Evolutionary conservation across 192 early-diverging fungal species (phyloP), one percentile per base, ranked within the genome.

Genomic region (Glomus cerebriforme): DNA sequence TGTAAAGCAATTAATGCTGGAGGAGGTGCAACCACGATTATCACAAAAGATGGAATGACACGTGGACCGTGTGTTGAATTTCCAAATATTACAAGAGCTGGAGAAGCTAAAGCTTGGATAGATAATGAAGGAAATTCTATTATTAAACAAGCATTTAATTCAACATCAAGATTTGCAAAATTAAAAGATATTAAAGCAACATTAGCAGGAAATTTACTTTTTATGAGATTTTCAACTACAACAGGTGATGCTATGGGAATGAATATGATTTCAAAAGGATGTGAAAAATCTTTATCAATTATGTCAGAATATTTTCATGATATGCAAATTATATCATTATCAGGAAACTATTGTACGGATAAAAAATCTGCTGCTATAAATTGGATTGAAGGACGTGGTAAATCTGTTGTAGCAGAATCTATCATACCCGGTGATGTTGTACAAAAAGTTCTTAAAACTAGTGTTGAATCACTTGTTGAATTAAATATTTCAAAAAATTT

Each of bases 191-290:
- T 98, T 54, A 97, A 98, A 88, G 85, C 93, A 15, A 91, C 92
- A 9, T 66, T 97, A 17, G 94, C 95, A 43, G 96, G 96, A 10
- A 88, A 91, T 32, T 83, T 96, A 58, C 86, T 96, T 1, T 98
- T 88, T 68, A 92, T 98, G 74, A 93, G 96, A 29, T 98, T 98
- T 86, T 86, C 93, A 0, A 95, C 96, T 2, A 88, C 92, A 0
- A 98, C 96, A 1, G 96, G 96, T 68, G 96, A 98, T 84, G 96
- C 96, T 6, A 98, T 98, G 96, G 96, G 96, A 29, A 97, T 97
- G 96, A 97, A 97, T 83, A 97, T 98, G 96, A 96, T 97, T 60
- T 97, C 96, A 27, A 97, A 97, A 83, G 95, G 95, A 35, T 94
- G 93, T 76, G 96, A 98, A 86, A 90, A 92, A 84, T 87, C 96